Percentiles rank a stretch among this genome's conserved stretches.
Conservation (phyloP, 176 grass and related monocot species). For the Puccinellia tenuiflora region DNA sequence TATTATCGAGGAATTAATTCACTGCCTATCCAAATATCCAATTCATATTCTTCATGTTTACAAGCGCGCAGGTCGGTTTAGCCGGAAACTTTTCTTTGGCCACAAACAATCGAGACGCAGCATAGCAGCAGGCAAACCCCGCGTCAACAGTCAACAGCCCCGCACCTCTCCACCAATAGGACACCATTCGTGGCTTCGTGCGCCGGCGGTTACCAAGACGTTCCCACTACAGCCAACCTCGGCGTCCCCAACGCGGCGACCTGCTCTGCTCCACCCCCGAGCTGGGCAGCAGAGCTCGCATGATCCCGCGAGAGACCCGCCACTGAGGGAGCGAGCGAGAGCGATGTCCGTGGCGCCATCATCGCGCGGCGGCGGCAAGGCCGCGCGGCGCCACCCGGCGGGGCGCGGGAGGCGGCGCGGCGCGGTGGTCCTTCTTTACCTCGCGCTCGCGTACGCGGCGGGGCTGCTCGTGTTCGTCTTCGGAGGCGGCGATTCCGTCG, state of each 20-base stretch:
- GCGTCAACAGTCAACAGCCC: neutral
- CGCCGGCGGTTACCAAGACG: conserved; percentile 11
- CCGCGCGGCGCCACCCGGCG: conserved; percentile 18
- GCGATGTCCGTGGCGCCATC: conserved; percentile 16
- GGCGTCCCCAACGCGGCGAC: neutral
- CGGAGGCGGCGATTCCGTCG: conserved; percentile 2
- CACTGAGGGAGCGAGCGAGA: neutral
- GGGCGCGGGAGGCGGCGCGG: conserved; percentile 32
- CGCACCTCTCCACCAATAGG: neutral
- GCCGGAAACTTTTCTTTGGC: neutral
- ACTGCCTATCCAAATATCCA: too few relatives aligned
- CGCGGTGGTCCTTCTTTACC: conserved; percentile 41
- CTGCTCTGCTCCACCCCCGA: neutral
- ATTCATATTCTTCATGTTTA: neutral
- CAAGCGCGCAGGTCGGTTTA: neutral
- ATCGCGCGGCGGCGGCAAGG: conserved; percentile 13
- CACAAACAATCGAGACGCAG: neutral
- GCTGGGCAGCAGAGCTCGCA: neutral
- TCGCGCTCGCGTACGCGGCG: conserved; percentile 55
- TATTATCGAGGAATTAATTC: too few relatives aligned
- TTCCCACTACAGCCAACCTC: neutral
- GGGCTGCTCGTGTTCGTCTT: conserved; percentile 44
- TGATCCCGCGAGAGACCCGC: conserved; percentile 1
- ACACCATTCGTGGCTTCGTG: neutral
- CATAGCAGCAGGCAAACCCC: too few relatives aligned